A percentile compares a stretch with the other conserved stretches of the same genome.
Conservation (phyloP, 768 basidiomycete species). For the Amanita subjunquillea region DNA sequence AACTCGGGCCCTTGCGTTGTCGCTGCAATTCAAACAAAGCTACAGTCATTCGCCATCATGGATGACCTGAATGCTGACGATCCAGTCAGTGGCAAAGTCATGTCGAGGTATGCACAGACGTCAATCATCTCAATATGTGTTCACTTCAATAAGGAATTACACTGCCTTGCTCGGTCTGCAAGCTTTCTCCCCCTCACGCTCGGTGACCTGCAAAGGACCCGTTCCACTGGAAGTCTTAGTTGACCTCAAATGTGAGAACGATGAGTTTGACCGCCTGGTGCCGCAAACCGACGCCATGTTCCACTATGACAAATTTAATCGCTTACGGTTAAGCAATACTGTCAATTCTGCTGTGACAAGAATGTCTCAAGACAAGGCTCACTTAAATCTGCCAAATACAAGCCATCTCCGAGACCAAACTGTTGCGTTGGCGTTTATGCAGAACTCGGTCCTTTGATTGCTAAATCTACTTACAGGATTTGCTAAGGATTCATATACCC, state of each 20-base stretch:
- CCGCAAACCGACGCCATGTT: slow-evolving; percentile 81
- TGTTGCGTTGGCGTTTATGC: slow-evolving; percentile 11
- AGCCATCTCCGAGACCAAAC: slow-evolving; percentile 26
- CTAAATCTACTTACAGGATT: slow-evolving; percentile 41
- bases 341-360: slow-evolving; percentile 41
- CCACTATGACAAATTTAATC: slow-evolving; percentile 93
- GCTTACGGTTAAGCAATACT: slow-evolving; percentile 70
- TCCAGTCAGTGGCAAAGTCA: slow-evolving; percentile 74
- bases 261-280: slow-evolving; percentile 81
- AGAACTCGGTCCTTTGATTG: not conserved
- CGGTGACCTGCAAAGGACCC: slow-evolving; percentile 33
- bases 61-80: slow-evolving; percentile 74
- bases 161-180: slow-evolving; percentile 74
- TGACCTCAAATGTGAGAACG: slow-evolving; percentile 74
- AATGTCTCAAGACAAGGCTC: slow-evolving; percentile 24
- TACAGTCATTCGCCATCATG: slow-evolving; percentile 73
- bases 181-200: slow-evolving; percentile 64
- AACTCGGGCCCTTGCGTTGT: slow-evolving; percentile 52
- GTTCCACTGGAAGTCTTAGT: slow-evolving; percentile 89
- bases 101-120: slow-evolving; percentile 55
- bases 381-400: slow-evolving; percentile 6
- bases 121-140: not conserved
- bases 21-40: slow-evolving; percentile 70
- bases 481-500: slow-evolving; percentile 73
- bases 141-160: slow-evolving; percentile 47